Evolutionary conservation across 345 rosid genomes (phyloP).

Genomic region (Brassica incana): DNA sequence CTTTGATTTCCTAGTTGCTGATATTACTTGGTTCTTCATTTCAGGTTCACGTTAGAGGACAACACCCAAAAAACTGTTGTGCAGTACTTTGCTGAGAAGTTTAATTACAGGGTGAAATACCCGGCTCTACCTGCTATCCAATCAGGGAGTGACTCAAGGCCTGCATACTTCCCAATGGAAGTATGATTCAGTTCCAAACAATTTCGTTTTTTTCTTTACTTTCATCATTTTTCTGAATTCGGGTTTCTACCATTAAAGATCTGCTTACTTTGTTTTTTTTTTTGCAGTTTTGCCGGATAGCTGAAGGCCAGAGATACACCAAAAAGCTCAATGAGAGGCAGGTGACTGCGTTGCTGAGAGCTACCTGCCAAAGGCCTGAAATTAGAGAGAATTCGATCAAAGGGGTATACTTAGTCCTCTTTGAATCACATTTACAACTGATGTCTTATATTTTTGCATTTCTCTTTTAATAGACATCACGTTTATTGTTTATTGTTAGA

Average conservation of each 20-base stretch:
- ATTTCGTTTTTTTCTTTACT: not conserved
- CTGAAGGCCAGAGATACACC: conserved; percentile 56
- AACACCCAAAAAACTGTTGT: conserved; percentile 38
- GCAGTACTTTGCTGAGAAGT: conserved; percentile 56
- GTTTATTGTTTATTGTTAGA: conserved; percentile 37
- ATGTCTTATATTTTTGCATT: not conserved
- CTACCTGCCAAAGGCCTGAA: conserved; percentile 72
- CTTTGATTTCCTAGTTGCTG: not conserved
- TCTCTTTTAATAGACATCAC: not conserved
- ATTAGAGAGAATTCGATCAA: conserved; percentile 41
- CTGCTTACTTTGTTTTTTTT: not conserved
- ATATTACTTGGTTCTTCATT: not conserved
- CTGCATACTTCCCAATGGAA: conserved; percentile 75
- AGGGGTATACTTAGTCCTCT: conserved; percentile 8
- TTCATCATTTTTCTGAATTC: not conserved
- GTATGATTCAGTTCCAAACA: conserved; percentile 30
- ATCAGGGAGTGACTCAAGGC: conserved; percentile 63
- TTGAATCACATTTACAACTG: conserved; percentile 12
- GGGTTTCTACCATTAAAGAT: not conserved
- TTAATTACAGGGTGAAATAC: conserved; percentile 38
- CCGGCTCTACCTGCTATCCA: conserved; percentile 57
- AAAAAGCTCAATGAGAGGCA: conserved; percentile 64
- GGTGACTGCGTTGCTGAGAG: conserved; percentile 55
- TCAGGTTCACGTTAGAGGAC: conserved; percentile 63
- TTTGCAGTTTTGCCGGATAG: conserved; percentile 60